These are phyloP conservation scores for Apophysomyces trapeziformis DNA, from an alignment of 371 early-diverging fungal species.

Conservation along the genomic window DNA sequence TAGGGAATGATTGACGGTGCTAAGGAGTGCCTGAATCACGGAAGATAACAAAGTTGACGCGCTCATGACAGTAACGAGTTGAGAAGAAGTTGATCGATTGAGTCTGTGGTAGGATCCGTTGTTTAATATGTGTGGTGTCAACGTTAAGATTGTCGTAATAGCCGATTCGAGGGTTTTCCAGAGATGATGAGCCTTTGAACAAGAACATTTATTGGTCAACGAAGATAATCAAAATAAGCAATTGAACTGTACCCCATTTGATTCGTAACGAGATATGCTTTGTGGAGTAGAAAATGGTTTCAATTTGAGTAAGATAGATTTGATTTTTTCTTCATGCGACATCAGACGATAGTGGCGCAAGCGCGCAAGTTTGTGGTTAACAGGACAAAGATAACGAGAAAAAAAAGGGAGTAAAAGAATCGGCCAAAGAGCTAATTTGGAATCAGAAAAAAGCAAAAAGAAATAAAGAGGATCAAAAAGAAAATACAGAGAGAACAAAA, in stretches of 20 bases:
- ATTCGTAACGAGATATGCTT: constrained; percentile 6
- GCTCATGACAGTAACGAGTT: constrained; percentile 7
- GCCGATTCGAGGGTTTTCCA: constrained; percentile 13
- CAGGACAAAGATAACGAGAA: neutral
- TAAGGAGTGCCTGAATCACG: constrained; percentile 7
- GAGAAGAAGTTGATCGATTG: constrained; percentile 4
- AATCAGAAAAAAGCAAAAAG: no score
- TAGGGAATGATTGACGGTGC: constrained; percentile 23
- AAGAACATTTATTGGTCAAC: neutral
- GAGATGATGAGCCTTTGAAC: neutral
- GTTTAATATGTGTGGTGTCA: constrained; percentile 13
- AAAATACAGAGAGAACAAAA: neutral
- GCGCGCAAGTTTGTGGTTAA: constrained; percentile 1
- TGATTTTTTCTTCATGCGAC: constrained; percentile 12
- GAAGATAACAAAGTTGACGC: constrained; percentile 14
- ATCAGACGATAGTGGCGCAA: constrained; percentile 3
- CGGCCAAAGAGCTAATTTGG: no score
- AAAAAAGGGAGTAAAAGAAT: neutral
- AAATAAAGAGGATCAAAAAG: neutral
- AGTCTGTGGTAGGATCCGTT: constrained; percentile 6
- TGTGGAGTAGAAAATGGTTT: constrained; percentile 4
- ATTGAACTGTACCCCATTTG: neutral
- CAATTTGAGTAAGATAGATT: constrained; percentile 2
- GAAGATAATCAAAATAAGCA: neutral
- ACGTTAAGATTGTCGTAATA: constrained; percentile 15